Evolutionary conservation across 1,139 yeast genomes (phyloP), one percentile per base, ranked within the genome.

Genomic region (Debaryomyces sp.): DNA sequence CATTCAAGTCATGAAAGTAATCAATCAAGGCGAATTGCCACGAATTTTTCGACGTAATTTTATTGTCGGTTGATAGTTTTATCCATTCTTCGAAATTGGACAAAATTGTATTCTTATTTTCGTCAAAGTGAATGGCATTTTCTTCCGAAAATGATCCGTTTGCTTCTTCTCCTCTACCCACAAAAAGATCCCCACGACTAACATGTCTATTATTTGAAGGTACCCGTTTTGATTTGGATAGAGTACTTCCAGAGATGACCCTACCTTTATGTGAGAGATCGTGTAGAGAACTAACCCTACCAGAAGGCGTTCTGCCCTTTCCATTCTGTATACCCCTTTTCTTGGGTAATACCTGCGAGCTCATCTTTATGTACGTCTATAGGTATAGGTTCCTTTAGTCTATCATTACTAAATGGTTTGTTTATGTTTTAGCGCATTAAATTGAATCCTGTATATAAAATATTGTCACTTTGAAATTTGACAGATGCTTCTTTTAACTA

Each of bases 51-150:
- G 84, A 70, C 42, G 85, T 85, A 63, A 86, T 84, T 62, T 86
- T 87, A 65, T 90, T 91, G 63, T 89, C 96, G 1, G 96, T 88
- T n/a, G 95, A 90, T 68, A 88, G 76, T 63, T 84, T 87, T 76
- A 90, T 88, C 91, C 96, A 88, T 67, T 89, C 94, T 62, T 91
- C 96, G 65, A 89, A 90, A 59, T 90, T 90, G 36, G 76, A 66
- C 56, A 77, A 62, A 51, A 77, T 76, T 12, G 78, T 74, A 53
- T 75, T 74, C 50, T 65, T 72, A 59, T 76, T 77, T 43, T 74
- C 76, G 53, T 74, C 72, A 55, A 76, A 76, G 48, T 71, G 73
- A 48, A 75, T 75, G 44, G 76, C 77, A 47, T 70, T 73, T 37
- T 73, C 79, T 12, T 51, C 54, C 6, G 67, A 72, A 46, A 66